Evolutionary conservation across 805 yeast species (phyloP), one percentile per base, ranked within the genome.

Genomic region (Yueomyces sinensis): DNA sequence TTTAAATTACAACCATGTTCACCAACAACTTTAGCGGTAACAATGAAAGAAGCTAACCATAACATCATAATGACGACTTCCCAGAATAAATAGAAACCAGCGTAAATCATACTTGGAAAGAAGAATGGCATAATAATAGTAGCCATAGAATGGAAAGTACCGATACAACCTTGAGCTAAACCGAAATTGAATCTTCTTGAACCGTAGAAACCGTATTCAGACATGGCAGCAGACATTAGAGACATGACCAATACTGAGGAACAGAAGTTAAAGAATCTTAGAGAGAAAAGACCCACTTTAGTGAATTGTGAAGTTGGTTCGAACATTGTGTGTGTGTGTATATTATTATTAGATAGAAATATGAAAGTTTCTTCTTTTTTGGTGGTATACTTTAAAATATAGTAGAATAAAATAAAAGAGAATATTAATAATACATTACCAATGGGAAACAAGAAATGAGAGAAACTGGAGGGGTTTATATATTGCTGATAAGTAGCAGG

Each of bases 41-140:
- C 60, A 32, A 61, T 48, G 32, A 59, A 61, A 1, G 56, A 51
- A 32, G 52, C 41, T n/a, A 61, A 36, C 62, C 62, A 58, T 16
- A 60, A 33, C 20, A 55, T 31, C 13, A 47, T 31, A 28, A 59
- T 19, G 5, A 58, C 19, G 4, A 46, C 27, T 37, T 60, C 65
- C 16, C 45, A 37, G 6, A 51, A 15, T 7, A 56, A 34, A 22
- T 53, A 27, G 1, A 45, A 37, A 28, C 60, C 61, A 7, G 53
- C 46, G 17, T 47, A 34, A 11, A 56, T 41, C 13, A 46, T 29
- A 4, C 38, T 25, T 16, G 54, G 51, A 0, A 31, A 13, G 11
- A 45, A n/a, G 23, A 47, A 29, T 1, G 50, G 41, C 2, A 52
- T 15, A 3, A 45, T n/a, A 5, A 40, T 30, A n/a, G 53, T 37